These are phyloP conservation scores for Didymella sp. DNA, from an alignment of 2,329 filamentous ascomycete species.

Conservation along the genomic window DNA sequence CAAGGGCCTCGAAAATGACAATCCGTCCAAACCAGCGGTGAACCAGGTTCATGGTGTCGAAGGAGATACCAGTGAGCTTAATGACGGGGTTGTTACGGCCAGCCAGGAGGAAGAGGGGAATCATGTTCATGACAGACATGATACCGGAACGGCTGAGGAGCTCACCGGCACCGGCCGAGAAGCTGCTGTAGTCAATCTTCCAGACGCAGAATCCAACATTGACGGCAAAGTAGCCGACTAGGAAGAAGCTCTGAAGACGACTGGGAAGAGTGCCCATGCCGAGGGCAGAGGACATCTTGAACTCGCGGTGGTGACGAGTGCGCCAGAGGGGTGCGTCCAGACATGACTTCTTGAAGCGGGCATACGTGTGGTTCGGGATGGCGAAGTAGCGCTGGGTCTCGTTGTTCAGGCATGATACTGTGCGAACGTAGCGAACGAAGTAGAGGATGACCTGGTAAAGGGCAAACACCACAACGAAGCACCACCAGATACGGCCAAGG, in stretches of 20 bases:
- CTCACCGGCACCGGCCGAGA: constrained; percentile 75
- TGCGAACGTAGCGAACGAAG: constrained; percentile 72
- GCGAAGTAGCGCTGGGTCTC: constrained; percentile 82
- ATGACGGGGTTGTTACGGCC: constrained; percentile 82
- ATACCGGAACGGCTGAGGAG: constrained; percentile 72
- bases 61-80: constrained; percentile 73
- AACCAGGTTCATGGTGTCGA: constrained; percentile 82
- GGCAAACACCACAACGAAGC: constrained; percentile 68
- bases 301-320: constrained; percentile 59
- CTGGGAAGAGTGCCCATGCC: constrained; percentile 59
- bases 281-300: constrained; percentile 58
- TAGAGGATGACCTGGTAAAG: constrained; percentile 70
- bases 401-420: constrained; percentile 77
- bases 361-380: constrained; percentile 61
- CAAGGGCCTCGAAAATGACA: constrained; percentile 71
- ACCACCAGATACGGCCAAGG: constrained; percentile 60
- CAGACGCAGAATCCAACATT: constrained; percentile 56
- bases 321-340: constrained; percentile 57
- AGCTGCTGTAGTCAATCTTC: constrained; percentile 68
- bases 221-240: constrained; percentile 57
- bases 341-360: constrained; percentile 55
- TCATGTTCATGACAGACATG: constrained; percentile 77
- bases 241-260: constrained; percentile 57
- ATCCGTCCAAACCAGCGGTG: constrained; percentile 83
- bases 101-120: constrained; percentile 75